phyloP scores from a whole-genome alignment of 129 eudicot genomes.

The Tanacetum coccineum region DNA sequence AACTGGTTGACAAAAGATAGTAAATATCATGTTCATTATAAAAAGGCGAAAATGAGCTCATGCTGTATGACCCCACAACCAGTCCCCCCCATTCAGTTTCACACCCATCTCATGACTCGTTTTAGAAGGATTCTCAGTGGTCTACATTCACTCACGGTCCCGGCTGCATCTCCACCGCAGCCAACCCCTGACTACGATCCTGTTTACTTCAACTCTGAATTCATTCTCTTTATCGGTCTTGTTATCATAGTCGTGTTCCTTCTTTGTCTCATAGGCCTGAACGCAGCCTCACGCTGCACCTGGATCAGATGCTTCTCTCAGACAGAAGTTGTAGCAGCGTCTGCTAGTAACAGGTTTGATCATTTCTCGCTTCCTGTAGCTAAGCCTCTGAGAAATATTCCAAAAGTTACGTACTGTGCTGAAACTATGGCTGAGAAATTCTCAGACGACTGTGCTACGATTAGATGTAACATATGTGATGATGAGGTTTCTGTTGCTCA shows the following conservation, averaged over 20 bases:
- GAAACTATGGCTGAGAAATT: constrained; percentile 24
- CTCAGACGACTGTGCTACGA: constrained; percentile 59
- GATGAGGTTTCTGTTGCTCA: constrained; percentile 1
- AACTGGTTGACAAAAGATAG: too few relatives aligned
- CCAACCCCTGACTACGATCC: constrained; percentile 22
- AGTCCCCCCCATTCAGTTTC: not conserved
- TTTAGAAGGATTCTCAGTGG: constrained; percentile 21
- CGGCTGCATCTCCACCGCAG: constrained; percentile 9
- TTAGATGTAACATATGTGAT: not conserved
- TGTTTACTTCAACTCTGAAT: constrained; percentile 39
- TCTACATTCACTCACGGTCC: constrained; percentile 4
- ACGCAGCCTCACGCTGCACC: constrained; percentile 69
- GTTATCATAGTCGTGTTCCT: constrained; percentile 60
- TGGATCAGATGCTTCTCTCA: constrained; percentile 53
- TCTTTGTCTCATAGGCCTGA: constrained; percentile 63
- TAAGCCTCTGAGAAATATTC: constrained; percentile 52
- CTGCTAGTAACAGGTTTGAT: not conserved
- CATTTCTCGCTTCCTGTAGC: constrained; percentile 34
- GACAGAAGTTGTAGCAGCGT: constrained; percentile 1
- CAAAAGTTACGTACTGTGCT: constrained; percentile 44
- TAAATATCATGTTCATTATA: not conserved
- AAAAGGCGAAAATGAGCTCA: constrained; percentile 5
- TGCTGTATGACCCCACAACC: constrained; percentile 25
- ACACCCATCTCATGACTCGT: constrained; percentile 17
- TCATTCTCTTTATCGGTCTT: constrained; percentile 48